Evolutionary conservation across 768 basidiomycete genomes (phyloP), one percentile per base, ranked within the genome.

Genomic region (Phlegmacium glaucopus): DNA sequence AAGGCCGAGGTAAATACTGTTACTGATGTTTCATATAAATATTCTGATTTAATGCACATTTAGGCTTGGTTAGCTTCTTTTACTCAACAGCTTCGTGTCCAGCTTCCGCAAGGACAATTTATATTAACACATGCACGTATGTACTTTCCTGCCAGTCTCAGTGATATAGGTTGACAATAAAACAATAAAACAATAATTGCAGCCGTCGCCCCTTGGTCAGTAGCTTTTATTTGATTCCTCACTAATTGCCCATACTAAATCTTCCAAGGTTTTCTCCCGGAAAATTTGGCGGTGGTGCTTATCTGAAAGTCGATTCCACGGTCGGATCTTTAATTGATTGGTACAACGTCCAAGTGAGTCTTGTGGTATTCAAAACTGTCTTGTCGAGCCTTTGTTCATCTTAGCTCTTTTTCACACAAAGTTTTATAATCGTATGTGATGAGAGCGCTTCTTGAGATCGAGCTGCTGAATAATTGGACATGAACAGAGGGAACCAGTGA

Each of bases 301-400:
- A 85, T 53, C 61, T 78, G 17, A 70, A 66, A 39, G 75, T 87
- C n/a, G 67, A 85, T 56, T 44, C 67, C 30, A 54, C 63, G 7
- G 80, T 81, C 12, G 84, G 83, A 5, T 66, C 57, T 51, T 58
- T 76, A 9, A 86, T 86, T 52, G 84, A 86, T 59, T 86, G 82
- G 77, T 83, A 77, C 54, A 78, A 78, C 50, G 59, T 75, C 36
- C 72, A 80, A 67, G 77, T 76, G 53, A 65, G 58, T 44, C 40
- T 6, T n/a, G 12, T n/a, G n/a, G n/a, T n/a, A n/a, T n/a, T n/a
- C n/a, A n/a, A n/a, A n/a, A n/a, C n/a, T n/a, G n/a, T n/a, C n/a
- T n/a, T n/a, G n/a, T n/a, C n/a, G n/a, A n/a, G n/a, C n/a, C n/a
- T n/a, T n/a, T n/a, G n/a, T n/a, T n/a, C n/a, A n/a, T n/a, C n/a